These are phyloP conservation scores for Nannizziopsis arthrosporioides DNA, from an alignment of 2,329 filamentous ascomycete species.

Conservation along the genomic window DNA sequence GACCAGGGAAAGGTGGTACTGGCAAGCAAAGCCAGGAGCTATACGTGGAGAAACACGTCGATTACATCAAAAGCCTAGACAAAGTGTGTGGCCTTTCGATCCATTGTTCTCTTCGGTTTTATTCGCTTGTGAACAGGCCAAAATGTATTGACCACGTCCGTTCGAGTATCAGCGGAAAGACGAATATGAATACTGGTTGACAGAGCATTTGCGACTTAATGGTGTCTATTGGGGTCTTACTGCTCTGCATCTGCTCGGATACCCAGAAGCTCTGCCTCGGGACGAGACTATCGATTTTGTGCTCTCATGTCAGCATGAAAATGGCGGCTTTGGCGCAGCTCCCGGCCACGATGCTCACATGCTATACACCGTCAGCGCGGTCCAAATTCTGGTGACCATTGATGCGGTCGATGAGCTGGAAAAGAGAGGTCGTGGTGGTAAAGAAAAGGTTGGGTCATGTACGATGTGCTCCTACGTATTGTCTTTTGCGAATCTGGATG, in stretches of 20 bases:
- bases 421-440: constrained; percentile 52
- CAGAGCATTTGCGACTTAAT: constrained; percentile 88
- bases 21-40: constrained; percentile 38
- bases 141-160: constrained; percentile 10
- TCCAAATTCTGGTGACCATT: constrained; percentile 81
- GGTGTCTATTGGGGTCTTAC: constrained; percentile 95
- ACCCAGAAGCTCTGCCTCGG: constrained; percentile 68
- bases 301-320: constrained; percentile 82
- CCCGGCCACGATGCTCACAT: constrained; percentile 93
- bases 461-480: constrained; percentile 30
- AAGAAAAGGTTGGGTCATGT: constrained; percentile 67
- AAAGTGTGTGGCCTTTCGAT: constrained; percentile 44
- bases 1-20: constrained; percentile 44
- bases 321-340: constrained; percentile 84
- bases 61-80: constrained; percentile 87
- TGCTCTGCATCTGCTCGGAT: constrained; percentile 71
- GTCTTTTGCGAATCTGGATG: background rate
- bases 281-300: constrained; percentile 79
- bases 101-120: constrained; percentile 13
- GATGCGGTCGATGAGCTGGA: constrained; percentile 80
- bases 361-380: constrained; percentile 87
- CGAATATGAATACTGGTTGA: constrained; percentile 95
- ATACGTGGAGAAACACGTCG: constrained; percentile 59
- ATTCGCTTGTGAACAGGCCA: constrained; percentile 16
- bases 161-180: constrained; percentile 55